These are phyloP conservation scores for Globisporangium radiosum DNA, from an alignment of 352 stramenopile species.

Conservation along the genomic window DNA sequence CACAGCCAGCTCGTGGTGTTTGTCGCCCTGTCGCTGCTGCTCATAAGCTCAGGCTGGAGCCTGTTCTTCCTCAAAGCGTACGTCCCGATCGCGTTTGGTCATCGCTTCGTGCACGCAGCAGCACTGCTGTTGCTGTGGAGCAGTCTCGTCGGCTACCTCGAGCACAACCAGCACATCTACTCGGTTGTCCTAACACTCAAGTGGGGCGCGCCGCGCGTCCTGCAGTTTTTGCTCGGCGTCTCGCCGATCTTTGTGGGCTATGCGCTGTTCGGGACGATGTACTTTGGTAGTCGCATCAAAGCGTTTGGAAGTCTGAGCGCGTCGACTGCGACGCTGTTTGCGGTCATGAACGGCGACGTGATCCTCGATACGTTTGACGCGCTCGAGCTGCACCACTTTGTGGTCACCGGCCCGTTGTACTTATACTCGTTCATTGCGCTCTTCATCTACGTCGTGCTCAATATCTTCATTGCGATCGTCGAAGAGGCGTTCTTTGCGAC, in stretches of 20 bases:
- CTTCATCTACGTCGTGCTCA: conserved; percentile 93
- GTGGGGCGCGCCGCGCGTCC: conserved; percentile 68
- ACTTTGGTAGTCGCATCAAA: conserved; percentile 80
- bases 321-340: conserved; percentile 82
- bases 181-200: conserved; percentile 88
- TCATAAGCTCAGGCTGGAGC: conserved; percentile 65
- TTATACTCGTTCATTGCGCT: conserved; percentile 87
- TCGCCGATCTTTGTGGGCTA: conserved; percentile 86
- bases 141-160: conserved; percentile 77
- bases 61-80: conserved; percentile 65
- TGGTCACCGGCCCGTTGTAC: conserved; percentile 67
- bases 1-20: conserved; percentile 57
- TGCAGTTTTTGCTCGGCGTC: conserved; percentile 85
- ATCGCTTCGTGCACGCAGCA: conserved; percentile 63
- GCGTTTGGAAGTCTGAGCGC: conserved; percentile 59
- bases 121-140: conserved; percentile 80
- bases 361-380: conserved; percentile 89
- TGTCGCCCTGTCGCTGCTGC: conserved; percentile 38
- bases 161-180: conserved; percentile 85
- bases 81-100: conserved; percentile 65
- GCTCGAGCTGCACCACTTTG: conserved; percentile 64
- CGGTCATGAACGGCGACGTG: conserved; percentile 88
- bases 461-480: conserved; percentile 90
- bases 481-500: conserved; percentile 90
- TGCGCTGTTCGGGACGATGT: conserved; percentile 84